Base-by-base conservation (phyloP, 2,329 filamentous ascomycete genomes). In the Neofusicoccum ribis region DNA sequence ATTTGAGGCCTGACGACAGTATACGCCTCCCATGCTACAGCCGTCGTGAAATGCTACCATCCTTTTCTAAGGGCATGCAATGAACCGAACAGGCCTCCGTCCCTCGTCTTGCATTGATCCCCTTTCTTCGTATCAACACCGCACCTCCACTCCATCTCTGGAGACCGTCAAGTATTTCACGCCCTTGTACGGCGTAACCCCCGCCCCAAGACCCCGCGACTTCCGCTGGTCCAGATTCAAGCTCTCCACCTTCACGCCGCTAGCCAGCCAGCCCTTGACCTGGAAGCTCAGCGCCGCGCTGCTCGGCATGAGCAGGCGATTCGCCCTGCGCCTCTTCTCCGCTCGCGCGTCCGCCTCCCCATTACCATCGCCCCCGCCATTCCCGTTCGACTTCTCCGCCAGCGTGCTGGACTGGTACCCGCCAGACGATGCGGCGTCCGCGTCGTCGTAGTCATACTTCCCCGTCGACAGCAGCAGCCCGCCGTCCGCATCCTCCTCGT, bases 181-280 rank as follows among this genome's bases (percentile, higher is more conserved):
- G 1, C 95, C 95, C 80, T 98, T 99, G 79, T 97, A 98, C 27
- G 95, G 95, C 79, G 93, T 96, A 44, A 98, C 88, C 2, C 91
- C 88, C 69, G 96, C 92, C 0, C 92, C 92, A 51, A 99, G 73
- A 0, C 95, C 95, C 65, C 89, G 86, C 77, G 92, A 96, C 80
- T 89, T 93, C 76, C 91, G 89, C n/a, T 87, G 82, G 74, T 89
- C 86, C 14, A 89, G 78, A n/a, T 81, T 81, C 67, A 89, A 73
- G 69, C 83, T 85, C 62, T 89, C 87, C 1, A 89, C 87, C 67
- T 83, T 85, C 70, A 89, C 82, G 3, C 87, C 87, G 69, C 86
- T 89, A 0, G 87, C 84, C 44, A 89, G 74, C 86, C 87, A 89
- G 2, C 87, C 87, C 67, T 86, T 86, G 50, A 88, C 84, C 27